A percentile compares a stretch with the other conserved stretches of the same genome.
phyloP scores from a whole-genome alignment of 2,329 filamentous ascomycete genomes.

The Talaromyces sp. region DNA sequence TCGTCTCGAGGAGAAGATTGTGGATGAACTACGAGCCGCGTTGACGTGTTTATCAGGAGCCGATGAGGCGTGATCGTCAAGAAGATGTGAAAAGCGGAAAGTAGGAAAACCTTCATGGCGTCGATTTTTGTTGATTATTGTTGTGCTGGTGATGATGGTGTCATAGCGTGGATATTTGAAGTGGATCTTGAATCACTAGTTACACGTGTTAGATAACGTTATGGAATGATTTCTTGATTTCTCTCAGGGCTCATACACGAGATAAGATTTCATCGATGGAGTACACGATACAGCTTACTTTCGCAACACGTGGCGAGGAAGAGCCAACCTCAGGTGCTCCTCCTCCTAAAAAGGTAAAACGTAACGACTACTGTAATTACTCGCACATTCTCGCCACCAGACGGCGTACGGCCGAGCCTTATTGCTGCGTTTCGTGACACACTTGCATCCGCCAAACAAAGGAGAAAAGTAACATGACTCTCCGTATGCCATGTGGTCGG shows the following conservation, averaged over 20 bases:
- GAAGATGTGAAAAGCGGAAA: not conserved
- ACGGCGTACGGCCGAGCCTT: not conserved
- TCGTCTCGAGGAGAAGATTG: conserved; percentile 70
- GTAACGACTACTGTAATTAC: not conserved
- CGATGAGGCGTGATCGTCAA: conserved; percentile 24
- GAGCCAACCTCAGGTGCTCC: no score
- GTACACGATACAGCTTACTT: not conserved
- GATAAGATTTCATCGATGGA: no score
- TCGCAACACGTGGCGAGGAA: not conserved
- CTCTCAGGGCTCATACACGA: not conserved
- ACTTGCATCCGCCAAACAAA: not conserved
- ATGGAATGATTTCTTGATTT: not conserved
- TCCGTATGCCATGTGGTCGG: not conserved
- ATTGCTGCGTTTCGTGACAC: not conserved
- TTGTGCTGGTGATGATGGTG: conserved; percentile 6
- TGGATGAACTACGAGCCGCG: conserved; percentile 62
- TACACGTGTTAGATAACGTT: not conserved
- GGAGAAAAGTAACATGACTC: not conserved
- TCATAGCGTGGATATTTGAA: conserved; percentile 8
- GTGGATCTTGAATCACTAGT: not conserved
- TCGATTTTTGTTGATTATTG: not conserved
- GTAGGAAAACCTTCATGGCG: not conserved
- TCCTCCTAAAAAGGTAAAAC: not conserved
- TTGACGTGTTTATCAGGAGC: conserved; percentile 41
- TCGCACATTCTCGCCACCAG: not conserved